Evolutionary conservation across 2,329 filamentous ascomycete genomes (phyloP).

Genomic region (Cercospora canescens): DNA sequence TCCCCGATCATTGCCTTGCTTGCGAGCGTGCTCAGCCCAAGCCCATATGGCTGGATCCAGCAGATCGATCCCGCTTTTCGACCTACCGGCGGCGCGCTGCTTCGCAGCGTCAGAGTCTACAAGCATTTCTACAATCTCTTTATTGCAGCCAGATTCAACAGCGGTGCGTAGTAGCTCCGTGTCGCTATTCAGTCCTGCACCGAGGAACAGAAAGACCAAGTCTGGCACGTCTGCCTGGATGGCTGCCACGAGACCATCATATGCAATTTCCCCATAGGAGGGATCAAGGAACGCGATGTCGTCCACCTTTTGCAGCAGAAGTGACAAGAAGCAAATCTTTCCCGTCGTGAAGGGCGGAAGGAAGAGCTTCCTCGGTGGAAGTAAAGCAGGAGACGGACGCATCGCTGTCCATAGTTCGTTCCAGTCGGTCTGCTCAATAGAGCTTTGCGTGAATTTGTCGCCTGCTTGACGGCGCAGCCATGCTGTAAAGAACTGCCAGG

Average conservation of each 20-base stretch:
- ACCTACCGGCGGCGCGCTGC: background rate
- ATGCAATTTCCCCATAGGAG: constrained; percentile 31
- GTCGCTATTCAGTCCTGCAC: constrained; percentile 25
- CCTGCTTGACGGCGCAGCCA: constrained; percentile 24
- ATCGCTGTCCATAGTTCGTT: constrained; percentile 21
- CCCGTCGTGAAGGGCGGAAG: constrained; percentile 17
- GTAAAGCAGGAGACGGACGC: constrained; percentile 20
- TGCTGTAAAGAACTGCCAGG: constrained; percentile 34
- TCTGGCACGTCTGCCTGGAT: constrained; percentile 25
- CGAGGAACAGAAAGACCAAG: constrained; percentile 27
- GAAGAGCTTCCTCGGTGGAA: constrained; percentile 28
- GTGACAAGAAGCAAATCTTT: constrained; percentile 16
- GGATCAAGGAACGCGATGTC: constrained; percentile 17
- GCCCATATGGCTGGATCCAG: constrained; percentile 37
- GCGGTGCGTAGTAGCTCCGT: constrained; percentile 33
- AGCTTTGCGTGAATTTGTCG: background rate
- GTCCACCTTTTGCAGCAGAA: constrained; percentile 11
- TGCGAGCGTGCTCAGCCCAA: constrained; percentile 34
- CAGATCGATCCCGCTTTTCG: constrained; percentile 27
- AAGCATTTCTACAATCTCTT: constrained; percentile 29
- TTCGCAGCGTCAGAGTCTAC: constrained; percentile 1
- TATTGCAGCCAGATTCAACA: constrained; percentile 35
- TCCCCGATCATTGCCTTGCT: constrained; percentile 27
- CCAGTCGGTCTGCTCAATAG: constrained; percentile 3
- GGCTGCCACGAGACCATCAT: constrained; percentile 32